These are phyloP conservation scores for Mucuna pruriens DNA, from an alignment of 306 rosid genomes.

Conservation along the genomic window DNA sequence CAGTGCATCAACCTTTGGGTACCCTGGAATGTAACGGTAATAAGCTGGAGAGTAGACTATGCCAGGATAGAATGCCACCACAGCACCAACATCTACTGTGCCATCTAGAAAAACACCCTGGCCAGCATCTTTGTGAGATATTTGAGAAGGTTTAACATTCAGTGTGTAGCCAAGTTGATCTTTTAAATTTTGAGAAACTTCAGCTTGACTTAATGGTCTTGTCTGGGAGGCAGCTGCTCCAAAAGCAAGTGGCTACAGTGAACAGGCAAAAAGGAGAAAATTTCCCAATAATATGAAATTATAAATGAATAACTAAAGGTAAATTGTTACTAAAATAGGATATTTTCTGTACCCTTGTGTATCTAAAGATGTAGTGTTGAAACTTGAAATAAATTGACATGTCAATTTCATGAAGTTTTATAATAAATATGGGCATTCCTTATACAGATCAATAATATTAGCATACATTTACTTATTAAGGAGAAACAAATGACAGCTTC, in stretches of 20 bases:
- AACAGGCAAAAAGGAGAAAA: constrained; percentile 24
- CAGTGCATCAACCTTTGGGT: constrained; percentile 74
- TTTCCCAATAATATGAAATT: constrained; percentile 30
- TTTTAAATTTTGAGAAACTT: constrained; percentile 66
- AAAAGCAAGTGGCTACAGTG: constrained; percentile 51
- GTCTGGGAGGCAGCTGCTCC: constrained; percentile 76
- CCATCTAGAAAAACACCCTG: constrained; percentile 83
- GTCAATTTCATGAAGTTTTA: constrained; percentile 10
- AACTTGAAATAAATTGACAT: constrained; percentile 23
- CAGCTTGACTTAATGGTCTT: constrained; percentile 56
- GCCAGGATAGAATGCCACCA: constrained; percentile 87
- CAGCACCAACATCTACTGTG: constrained; percentile 73
- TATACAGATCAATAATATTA: constrained; percentile 10
- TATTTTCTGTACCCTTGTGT: background rate
- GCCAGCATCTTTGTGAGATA: constrained; percentile 80
- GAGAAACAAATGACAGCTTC: constrained; percentile 10
- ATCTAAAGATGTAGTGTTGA: background rate
- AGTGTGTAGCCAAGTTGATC: constrained; percentile 80
- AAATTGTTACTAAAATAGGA: background rate
- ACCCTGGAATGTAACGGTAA: constrained; percentile 90
- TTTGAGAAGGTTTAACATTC: constrained; percentile 69
- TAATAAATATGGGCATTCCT: constrained; percentile 27
- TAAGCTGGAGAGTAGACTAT: constrained; percentile 79
- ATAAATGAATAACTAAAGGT: constrained; percentile 18
- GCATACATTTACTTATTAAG: constrained; percentile 5